Evolutionary conservation across 2,329 filamentous ascomycete genomes (phyloP), one percentile per base, ranked within the genome.

Genomic region (Ascosphaera pollenicola): DNA sequence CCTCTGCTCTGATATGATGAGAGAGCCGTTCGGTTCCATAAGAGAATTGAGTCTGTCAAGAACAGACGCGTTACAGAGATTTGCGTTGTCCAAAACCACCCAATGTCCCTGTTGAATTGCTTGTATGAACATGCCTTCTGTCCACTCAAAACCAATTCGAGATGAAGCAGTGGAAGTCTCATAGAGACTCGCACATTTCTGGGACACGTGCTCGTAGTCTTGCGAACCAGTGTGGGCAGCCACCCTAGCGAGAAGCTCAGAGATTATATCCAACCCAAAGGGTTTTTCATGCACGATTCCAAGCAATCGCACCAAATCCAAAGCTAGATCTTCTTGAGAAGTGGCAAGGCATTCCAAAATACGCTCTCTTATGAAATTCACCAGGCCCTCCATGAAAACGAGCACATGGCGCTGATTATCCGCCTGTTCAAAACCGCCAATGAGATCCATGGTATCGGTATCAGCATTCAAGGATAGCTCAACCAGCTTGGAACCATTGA

Each of bases 31-130:
- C 0, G 84, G 85, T 54, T 98, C 89, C 6, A 95, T 75, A 7
- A 98, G 63, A 0, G 89, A 95, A 55, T 98, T 98, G 39, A 98
- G 63, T 44, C 91, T 72, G 57, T 98, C 89, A 8, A 98, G 68
- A 1, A 98, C 89, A 5, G 87, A 93, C 17, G 87, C 78, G 50
- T 79, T 94, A 61, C 91, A 98, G 41, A 98, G 69, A 51, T 98
- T 98, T 43, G 91, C 89, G 56, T 98, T 94, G 57, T 98, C 89
- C 17, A 98, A 72, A 8, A 98, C 76, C 15, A 98, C 66, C 89
- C 89, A 98, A 43, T 84, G 71, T 11, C 89, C 89, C 47, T 77
- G 66, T 51, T 91, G 70, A 8, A 95, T 65, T 34, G 89, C 87
- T 48, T 84, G 78, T 37, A 95, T 78, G 35, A 98, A 75, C 37